Conservation (phyloP, 768 basidiomycete genomes). For the Termitomyces sp. region DNA sequence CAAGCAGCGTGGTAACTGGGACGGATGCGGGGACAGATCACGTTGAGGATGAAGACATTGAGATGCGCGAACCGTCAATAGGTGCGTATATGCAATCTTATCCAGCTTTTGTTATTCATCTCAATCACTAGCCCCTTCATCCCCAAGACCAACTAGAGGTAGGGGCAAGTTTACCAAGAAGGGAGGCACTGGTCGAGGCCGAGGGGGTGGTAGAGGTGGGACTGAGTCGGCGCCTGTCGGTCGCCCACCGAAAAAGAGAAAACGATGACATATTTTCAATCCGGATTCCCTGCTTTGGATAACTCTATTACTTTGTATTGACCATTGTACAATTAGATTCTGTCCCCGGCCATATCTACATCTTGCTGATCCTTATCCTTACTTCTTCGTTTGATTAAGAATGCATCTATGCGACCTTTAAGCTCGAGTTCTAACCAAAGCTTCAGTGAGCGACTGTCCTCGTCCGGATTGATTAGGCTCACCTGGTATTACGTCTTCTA, state of each 20-base stretch:
- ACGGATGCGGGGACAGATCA: slow-evolving; percentile 71
- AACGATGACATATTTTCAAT: slow-evolving; percentile 26
- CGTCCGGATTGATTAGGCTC: slow-evolving; percentile 13
- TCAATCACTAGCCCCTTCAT: slow-evolving; percentile 25
- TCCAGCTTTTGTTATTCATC: background rate
- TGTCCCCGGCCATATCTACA: slow-evolving; percentile 12
- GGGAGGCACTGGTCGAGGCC: slow-evolving; percentile 12
- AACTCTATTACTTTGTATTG: background rate
- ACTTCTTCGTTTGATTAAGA: slow-evolving; percentile 54
- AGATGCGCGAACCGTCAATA: slow-evolving; percentile 53
- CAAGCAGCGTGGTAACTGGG: slow-evolving; percentile 61
- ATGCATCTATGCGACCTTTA: slow-evolving; percentile 70
- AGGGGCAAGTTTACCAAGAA: slow-evolving; percentile 28
- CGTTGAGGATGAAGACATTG: slow-evolving; percentile 60
- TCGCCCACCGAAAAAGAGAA: slow-evolving; percentile 42
- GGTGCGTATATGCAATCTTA: slow-evolving; percentile 33
- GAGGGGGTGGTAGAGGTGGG: slow-evolving; percentile 15
- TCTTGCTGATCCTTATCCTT: slow-evolving; percentile 18
- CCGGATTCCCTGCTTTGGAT: background rate
- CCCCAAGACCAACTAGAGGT: slow-evolving; percentile 32
- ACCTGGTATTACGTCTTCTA: slow-evolving; percentile 80
- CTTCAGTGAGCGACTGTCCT: background rate
- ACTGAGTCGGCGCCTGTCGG: slow-evolving; percentile 24
- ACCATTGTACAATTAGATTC: slow-evolving; percentile 8
- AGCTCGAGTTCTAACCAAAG: slow-evolving; percentile 53